These are phyloP conservation scores for Xylaria sp. DNA, from an alignment of 2,329 filamentous ascomycete species.

Conservation along the genomic window DNA sequence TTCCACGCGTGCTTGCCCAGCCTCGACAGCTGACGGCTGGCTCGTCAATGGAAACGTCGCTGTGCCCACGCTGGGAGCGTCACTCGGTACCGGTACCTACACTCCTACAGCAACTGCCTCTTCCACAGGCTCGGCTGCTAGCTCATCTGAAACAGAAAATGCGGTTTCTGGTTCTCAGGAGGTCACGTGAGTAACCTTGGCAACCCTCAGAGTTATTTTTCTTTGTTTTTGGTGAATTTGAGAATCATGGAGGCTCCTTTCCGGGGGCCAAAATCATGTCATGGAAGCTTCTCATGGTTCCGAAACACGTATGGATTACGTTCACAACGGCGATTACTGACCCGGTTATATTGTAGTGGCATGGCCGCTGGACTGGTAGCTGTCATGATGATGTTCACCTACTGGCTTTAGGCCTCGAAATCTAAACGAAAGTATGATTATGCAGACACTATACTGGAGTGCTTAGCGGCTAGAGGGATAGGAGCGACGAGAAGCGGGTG, in stretches of 20 bases:
- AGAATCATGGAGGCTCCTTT: not conserved
- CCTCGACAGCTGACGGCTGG: constrained; percentile 76
- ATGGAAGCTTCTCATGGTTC: not conserved
- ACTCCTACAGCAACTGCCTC: constrained; percentile 43
- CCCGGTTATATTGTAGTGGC: constrained; percentile 42
- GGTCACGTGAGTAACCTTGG: constrained; percentile 49
- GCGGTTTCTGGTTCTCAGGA: constrained; percentile 59
- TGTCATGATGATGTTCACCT: constrained; percentile 64
- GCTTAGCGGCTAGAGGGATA: not conserved
- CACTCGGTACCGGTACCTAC: constrained; percentile 50
- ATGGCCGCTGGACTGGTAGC: constrained; percentile 61
- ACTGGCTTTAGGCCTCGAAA: constrained; percentile 57
- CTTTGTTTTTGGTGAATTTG: not conserved
- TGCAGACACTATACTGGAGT: constrained; percentile 15
- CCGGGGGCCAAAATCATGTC: not conserved
- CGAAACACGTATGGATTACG: not conserved
- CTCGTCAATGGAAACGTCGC: constrained; percentile 74
- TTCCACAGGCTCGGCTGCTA: constrained; percentile 45
- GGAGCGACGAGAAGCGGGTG: not conserved
- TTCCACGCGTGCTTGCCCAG: constrained; percentile 75
- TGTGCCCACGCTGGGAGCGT: constrained; percentile 75
- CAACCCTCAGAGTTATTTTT: not conserved
- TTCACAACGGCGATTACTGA: constrained; percentile 4
- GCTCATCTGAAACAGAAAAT: constrained; percentile 52
- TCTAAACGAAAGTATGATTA: constrained; percentile 14